Evolutionary conservation across 768 basidiomycete genomes (phyloP), one percentile per base, ranked within the genome.

Genomic region (Scleroderma citrinum): DNA sequence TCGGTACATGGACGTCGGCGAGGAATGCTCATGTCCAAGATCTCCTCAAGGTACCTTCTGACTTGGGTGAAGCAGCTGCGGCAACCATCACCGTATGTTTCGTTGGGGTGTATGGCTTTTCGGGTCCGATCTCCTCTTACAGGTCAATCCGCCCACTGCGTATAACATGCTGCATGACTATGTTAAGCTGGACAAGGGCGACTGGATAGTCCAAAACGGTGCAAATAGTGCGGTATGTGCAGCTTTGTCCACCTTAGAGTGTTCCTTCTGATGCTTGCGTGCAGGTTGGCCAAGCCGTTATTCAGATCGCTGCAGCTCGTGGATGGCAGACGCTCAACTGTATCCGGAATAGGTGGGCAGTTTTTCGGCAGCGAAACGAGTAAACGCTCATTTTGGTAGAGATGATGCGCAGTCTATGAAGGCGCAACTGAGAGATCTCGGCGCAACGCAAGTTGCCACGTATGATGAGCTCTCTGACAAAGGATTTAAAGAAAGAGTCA

Each of bases 161-260:
- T 83, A 83, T 54, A 84, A 85, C 57, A 87, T 94, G 83, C 75
- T 94, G 10, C 74, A 74, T 30, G 79, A 86, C 48, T 92, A 83
- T 64, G 75, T 81, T 6, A 56, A 72, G 31, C 74, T 92, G 37
- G 53, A 77, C 44, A 71, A 75, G 42, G 89, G 84, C 3, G 86
- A 89, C 41, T 92, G 84, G 84, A 73, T 94, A 14, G 62, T 93
- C 11, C 91, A 93, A 65, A 93, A 92, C 53, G 91, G 88, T 23
- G 83, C 82, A 17, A 93, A 93, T 57, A 86, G 86, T 56, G 85
- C 87, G 17, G 90, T 89, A 50, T 42, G 82, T 67, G 14, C 45
- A 20, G 46, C 11, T n/a, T 40, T 10, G 30, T 45, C n/a, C 13
- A 11, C 42, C 38, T 7, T 12, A 17, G 35, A 35, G 10, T 14